These are phyloP conservation scores for Collybiopsis confluens DNA, from an alignment of 768 basidiomycete genomes.

Conservation along the genomic window DNA sequence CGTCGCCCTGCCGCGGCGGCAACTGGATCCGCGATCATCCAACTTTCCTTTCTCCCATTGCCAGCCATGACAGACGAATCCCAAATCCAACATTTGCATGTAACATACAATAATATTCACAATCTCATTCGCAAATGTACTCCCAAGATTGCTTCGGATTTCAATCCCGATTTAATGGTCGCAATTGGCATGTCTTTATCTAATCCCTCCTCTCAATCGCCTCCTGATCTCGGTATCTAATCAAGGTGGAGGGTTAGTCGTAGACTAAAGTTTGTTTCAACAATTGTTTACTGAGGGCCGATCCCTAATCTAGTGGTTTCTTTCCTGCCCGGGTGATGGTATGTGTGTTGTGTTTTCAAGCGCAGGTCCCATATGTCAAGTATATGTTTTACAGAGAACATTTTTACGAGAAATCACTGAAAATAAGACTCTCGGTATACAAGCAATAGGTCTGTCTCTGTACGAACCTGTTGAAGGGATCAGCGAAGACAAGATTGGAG, in stretches of 20 bases:
- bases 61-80: constrained; percentile 33
- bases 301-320: constrained; percentile 66
- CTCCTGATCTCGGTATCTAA: constrained; percentile 7
- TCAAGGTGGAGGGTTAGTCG: constrained; percentile 78
- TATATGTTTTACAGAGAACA: constrained; percentile 52
- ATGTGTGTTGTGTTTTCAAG: not conserved
- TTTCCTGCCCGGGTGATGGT: constrained; percentile 93
- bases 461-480: constrained; percentile 86
- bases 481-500: constrained; percentile 69
- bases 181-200: constrained; percentile 60
- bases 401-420: constrained; percentile 70
- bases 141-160: constrained; percentile 64
- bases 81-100: constrained; percentile 55
- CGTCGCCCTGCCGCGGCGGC: no score
- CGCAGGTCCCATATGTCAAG: not conserved
- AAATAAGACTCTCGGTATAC: constrained; percentile 83
- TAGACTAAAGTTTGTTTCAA: constrained; percentile 4
- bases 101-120: constrained; percentile 93
- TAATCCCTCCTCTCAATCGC: not conserved
- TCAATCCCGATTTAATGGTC: constrained; percentile 83
- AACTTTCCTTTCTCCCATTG: not conserved
- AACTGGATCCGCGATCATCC: not conserved
- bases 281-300: not conserved
- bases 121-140: constrained; percentile 73
- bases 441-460: constrained; percentile 93